Evolutionary conservation across 495 filamentous ascomycete species (phyloP).

Genomic region (Tuber borchii): DNA sequence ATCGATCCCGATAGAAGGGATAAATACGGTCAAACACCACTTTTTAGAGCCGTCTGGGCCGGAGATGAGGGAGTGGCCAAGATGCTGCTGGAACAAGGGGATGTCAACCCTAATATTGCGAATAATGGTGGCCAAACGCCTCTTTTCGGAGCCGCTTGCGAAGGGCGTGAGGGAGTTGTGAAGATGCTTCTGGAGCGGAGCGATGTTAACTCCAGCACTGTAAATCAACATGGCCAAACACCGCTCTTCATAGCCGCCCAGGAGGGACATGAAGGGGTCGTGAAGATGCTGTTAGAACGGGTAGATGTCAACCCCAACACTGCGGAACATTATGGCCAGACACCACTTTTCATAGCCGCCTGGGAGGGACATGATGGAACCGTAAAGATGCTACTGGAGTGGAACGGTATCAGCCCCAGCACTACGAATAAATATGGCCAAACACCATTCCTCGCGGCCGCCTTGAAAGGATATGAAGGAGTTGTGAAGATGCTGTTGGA

Average conservation of each 20-base stretch:
- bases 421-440: no score
- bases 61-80: neutral
- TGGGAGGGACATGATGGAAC: neutral
- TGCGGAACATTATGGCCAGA: neutral
- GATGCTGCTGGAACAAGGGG: neutral
- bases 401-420: neutral
- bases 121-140: neutral
- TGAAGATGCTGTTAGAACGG: no score
- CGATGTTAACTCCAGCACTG: no score
- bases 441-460: no score
- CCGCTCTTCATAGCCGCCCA: no score
- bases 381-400: neutral
- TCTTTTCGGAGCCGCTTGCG: neutral
- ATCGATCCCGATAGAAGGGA: neutral
- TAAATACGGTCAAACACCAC: neutral
- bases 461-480: no score
- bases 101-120: neutral
- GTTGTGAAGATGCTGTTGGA: no score
- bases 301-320: no score
- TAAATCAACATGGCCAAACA: no score
- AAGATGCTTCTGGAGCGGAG: neutral
- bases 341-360: neutral
- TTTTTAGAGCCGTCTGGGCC: neutral
- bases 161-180: neutral
- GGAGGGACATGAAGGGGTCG: no score